Evolutionary conservation across 2,329 filamentous ascomycete genomes (phyloP).

Genomic region (Aspergillus niger): DNA sequence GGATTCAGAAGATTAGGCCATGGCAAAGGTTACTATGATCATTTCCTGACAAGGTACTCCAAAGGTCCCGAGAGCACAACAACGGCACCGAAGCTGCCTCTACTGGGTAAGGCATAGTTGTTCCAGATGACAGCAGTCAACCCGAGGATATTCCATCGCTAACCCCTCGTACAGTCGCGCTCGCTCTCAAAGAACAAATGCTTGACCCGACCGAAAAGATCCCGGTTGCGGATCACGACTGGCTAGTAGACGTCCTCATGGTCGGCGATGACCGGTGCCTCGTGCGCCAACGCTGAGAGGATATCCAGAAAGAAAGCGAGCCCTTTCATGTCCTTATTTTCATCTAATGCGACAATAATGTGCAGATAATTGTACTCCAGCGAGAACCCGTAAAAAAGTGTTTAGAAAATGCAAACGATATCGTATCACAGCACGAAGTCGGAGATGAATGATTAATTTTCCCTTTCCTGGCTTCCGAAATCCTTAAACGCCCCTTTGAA

Average conservation of each 20-base stretch:
- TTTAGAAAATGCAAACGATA: conserved; percentile 16
- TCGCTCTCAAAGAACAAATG: conserved; percentile 85
- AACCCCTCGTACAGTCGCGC: conserved; percentile 60
- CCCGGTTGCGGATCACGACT: conserved; percentile 75
- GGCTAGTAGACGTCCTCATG: conserved; percentile 75
- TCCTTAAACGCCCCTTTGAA: conserved; percentile 10
- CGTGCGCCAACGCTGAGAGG: conserved; percentile 30
- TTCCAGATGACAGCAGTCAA: conserved; percentile 2
- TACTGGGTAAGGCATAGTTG: conserved; percentile 56
- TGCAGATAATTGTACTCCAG: conserved; percentile 22
- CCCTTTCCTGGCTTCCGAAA: conserved; percentile 10
- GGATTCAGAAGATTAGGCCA: conserved; percentile 79
- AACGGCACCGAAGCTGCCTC: conserved; percentile 51
- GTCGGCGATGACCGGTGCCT: conserved; percentile 67
- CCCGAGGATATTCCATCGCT: conserved; percentile 22
- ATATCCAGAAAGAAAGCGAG: conserved; percentile 20
- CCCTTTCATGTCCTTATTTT: conserved; percentile 21
- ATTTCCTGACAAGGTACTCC: conserved; percentile 78
- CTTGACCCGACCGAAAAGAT: conserved; percentile 66
- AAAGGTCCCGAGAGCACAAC: conserved; percentile 38
- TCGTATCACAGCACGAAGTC: conserved; percentile 14
- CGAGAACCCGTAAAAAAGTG: conserved; percentile 20
- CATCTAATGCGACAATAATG: conserved; percentile 21
- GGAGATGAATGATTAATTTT: not conserved
- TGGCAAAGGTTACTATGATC: conserved; percentile 96